phyloP scores from a whole-genome alignment of 2,329 filamentous ascomycete genomes.

The Apiospora kogelbergensis region DNA sequence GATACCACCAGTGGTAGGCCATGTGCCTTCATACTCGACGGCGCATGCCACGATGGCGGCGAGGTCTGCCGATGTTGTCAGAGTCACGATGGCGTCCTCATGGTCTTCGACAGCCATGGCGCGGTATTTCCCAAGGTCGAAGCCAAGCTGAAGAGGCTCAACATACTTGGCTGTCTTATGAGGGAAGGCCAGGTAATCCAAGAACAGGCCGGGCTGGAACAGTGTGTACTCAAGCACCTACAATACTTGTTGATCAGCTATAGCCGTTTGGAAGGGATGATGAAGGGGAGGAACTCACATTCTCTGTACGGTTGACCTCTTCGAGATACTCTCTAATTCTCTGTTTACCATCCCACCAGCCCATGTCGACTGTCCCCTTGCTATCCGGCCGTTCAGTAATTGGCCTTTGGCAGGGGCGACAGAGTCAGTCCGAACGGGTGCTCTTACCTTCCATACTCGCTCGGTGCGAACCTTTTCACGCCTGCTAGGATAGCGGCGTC shows the following conservation, averaged over 20 bases:
- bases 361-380: constrained; percentile 28
- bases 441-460: constrained; percentile 52
- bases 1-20: constrained; percentile 44
- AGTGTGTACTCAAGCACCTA: constrained; percentile 55
- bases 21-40: constrained; percentile 42
- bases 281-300: neutral
- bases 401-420: neutral
- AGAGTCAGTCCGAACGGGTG: neutral
- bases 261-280: neutral
- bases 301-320: constrained; percentile 37
- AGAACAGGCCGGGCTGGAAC: constrained; percentile 49
- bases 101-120: constrained; percentile 42
- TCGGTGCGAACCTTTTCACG: constrained; percentile 61
- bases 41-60: constrained; percentile 38
- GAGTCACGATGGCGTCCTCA: constrained; percentile 41
- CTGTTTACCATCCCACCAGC: constrained; percentile 53
- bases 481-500: constrained; percentile 59
- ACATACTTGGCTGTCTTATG: constrained; percentile 39
- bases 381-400: constrained; percentile 20
- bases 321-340: constrained; percentile 26
- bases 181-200: constrained; percentile 48
- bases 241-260: constrained; percentile 11
- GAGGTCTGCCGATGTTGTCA: constrained; percentile 45
- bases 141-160: constrained; percentile 27
- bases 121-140: constrained; percentile 40